These are phyloP conservation scores for Eucalyptus sideroxylon DNA, from an alignment of 345 rosid species.

Conservation along the genomic window DNA sequence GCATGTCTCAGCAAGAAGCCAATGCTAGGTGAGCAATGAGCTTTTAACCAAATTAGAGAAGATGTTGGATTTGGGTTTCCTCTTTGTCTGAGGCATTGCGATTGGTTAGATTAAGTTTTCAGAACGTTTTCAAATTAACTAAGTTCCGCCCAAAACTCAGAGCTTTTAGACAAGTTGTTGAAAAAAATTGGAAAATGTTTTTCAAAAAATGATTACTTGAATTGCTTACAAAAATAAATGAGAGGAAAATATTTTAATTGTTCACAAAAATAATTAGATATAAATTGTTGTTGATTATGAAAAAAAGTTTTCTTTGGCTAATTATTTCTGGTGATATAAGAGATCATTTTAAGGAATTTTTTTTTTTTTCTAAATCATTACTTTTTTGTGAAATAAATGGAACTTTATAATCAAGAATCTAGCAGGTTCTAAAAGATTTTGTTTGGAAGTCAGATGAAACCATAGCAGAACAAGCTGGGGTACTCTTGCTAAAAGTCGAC, in stretches of 20 bases:
- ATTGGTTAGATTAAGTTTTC: neutral
- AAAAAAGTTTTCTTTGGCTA: fast-evolving
- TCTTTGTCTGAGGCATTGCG: neutral
- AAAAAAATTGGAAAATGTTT: too few species aligned
- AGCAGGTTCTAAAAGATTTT: conserved; percentile 54
- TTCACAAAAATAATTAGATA: too few species aligned
- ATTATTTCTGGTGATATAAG: too few species aligned
- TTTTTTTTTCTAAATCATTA: too few species aligned
- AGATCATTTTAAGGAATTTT: too few species aligned
- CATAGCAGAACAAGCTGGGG: conserved; percentile 18
- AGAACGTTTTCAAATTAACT: neutral
- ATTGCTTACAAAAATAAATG: too few species aligned
- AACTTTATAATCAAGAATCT: conserved; percentile 15
- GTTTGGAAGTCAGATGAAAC: conserved; percentile 72
- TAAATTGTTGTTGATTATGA: too few species aligned
- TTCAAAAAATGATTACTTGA: too few species aligned
- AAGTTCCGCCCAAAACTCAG: neutral
- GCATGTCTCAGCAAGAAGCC: neutral
- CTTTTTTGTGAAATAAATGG: fast-evolving
- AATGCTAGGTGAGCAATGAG: neutral
- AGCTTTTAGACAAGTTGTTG: neutral
- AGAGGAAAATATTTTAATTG: too few species aligned
- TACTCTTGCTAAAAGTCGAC: neutral
- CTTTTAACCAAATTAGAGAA: neutral
- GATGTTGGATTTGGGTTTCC: neutral